Evolutionary conservation across 2,329 filamentous ascomycete genomes (phyloP).

Genomic region (Beauveria sp.): DNA sequence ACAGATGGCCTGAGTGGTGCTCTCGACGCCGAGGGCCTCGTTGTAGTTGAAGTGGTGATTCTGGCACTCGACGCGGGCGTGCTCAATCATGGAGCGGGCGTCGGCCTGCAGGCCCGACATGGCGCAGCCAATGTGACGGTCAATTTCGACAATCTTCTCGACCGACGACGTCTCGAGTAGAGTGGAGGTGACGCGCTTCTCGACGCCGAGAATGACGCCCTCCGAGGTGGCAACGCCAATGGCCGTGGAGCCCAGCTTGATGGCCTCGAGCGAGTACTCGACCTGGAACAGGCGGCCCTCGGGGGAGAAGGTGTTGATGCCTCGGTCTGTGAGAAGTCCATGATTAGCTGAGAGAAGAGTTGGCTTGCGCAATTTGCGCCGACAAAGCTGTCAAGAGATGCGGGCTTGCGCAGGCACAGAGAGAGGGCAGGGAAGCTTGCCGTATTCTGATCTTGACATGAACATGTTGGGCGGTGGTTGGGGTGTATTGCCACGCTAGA

Average conservation of each 20-base stretch:
- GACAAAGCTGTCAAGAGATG: background rate
- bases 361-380: too few relatives aligned
- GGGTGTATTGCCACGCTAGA: background rate
- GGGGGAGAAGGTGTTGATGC: slow-evolving; percentile 99
- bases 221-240: slow-evolving; percentile 95
- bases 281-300: slow-evolving; percentile 99
- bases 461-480: slow-evolving; percentile 67
- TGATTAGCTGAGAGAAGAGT: slow-evolving; percentile 18
- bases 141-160: slow-evolving; percentile 99
- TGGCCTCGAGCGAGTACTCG: slow-evolving; percentile 99
- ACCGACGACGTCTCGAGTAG: slow-evolving; percentile 96
- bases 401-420: background rate
- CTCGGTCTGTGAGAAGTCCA: slow-evolving; percentile 61
- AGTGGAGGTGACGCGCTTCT: slow-evolving; percentile 97
- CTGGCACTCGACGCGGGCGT: slow-evolving; percentile 95
- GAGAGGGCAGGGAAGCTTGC: slow-evolving; percentile 45
- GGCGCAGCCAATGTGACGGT: slow-evolving; percentile 96
- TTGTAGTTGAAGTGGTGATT: slow-evolving; percentile 98
- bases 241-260: slow-evolving; percentile 97
- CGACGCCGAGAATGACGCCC: slow-evolving; percentile 92
- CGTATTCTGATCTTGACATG: slow-evolving; percentile 99
- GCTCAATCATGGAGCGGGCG: slow-evolving; percentile 94
- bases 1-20: slow-evolving; percentile 97
- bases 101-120: slow-evolving; percentile 98
- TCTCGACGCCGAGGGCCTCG: slow-evolving; percentile 90